Evolutionary conservation across 495 filamentous ascomycete species (phyloP), one percentile per base, ranked within the genome.

Genomic region (Hyphodiscus hymeniophilus): DNA sequence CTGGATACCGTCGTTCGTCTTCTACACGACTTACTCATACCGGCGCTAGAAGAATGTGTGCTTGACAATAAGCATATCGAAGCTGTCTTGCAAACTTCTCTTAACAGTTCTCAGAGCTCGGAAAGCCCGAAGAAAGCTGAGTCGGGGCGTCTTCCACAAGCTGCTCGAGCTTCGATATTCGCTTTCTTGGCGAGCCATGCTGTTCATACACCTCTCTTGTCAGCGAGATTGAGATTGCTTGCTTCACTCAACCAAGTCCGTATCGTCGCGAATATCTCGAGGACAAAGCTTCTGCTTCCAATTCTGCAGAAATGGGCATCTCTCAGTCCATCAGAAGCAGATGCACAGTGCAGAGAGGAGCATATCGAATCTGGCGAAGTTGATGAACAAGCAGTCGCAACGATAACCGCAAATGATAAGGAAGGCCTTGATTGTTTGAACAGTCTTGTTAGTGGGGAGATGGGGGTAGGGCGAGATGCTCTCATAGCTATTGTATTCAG

Each of bases 1-100:
- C 50, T 55, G 2, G 72, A 76, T 13, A 77, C 82, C 36, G 66
- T 63, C 2, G 61, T 72, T 16, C 76, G 76, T 40, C 65, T 95
- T 10, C 52, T 95, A 7, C 65, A 74, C 15, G 75, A 73, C 16
- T 66, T 82, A 20, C 61, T 96, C 26, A 58, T 85, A 18, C 82
- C 85, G 2, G 75, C 69, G 4, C 58, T 96, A 15, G 89, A 95
- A 58, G 90, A 95, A 63, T 90, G 81, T 55, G 72, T 87, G 8
- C 66, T 94, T 16, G 89, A 95, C 59, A 64, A 75, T 4, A 74
- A 68, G 28, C 74, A 89, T 34, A 65, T 91, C 20, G 65, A 70
- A 8, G 73, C 71, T 17, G 69, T 74, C 7, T 56, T 94, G n/a
- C 74, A 75, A 41, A 70, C 67, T 63, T 68, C 1, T 53, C 89